phyloP scores from a whole-genome alignment of 257 asterid species.

The Linderniella brevidens region DNA sequence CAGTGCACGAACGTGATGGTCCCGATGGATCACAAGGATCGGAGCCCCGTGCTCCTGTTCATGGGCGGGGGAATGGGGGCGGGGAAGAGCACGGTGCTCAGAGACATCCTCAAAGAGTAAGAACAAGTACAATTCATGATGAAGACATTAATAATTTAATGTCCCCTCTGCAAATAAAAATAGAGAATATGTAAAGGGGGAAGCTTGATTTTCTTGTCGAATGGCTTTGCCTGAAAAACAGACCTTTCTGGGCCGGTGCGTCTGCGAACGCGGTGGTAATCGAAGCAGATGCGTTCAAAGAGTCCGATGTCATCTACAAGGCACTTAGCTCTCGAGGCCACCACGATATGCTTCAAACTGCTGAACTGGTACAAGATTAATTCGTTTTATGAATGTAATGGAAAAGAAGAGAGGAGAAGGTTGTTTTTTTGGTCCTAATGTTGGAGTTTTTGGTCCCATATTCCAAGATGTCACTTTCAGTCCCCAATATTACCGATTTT shows the following conservation, averaged over 20 bases:
- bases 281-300: conserved; percentile 95
- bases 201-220: too few relatives aligned
- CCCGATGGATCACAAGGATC: conserved; percentile 85
- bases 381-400: too few relatives aligned
- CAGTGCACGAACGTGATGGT: conserved; percentile 90
- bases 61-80: conserved; percentile 99
- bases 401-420: too few relatives aligned
- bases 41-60: conserved; percentile 81
- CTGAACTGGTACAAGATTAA: conserved; percentile 56
- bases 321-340: conserved; percentile 87
- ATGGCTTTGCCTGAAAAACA: conserved; percentile 9
- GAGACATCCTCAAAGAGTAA: conserved; percentile 88
- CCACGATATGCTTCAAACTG: conserved; percentile 83
- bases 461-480: too few relatives aligned
- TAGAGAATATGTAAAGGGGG: too few relatives aligned
- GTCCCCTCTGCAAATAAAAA: too few relatives aligned
- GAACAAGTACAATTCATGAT: too few relatives aligned
- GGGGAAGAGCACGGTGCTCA: conserved; percentile 82
- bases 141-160: too few relatives aligned
- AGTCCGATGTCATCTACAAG: conserved; percentile 75
- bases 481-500: too few relatives aligned
- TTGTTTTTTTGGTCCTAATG: too few relatives aligned
- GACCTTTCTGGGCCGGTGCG: conserved; percentile 92
- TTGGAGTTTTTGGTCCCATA: too few relatives aligned
- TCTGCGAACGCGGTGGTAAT: conserved; percentile 64